Evolutionary conservation across 2,329 filamentous ascomycete species (phyloP).

Genomic region (Colletotrichum tamarilloi): DNA sequence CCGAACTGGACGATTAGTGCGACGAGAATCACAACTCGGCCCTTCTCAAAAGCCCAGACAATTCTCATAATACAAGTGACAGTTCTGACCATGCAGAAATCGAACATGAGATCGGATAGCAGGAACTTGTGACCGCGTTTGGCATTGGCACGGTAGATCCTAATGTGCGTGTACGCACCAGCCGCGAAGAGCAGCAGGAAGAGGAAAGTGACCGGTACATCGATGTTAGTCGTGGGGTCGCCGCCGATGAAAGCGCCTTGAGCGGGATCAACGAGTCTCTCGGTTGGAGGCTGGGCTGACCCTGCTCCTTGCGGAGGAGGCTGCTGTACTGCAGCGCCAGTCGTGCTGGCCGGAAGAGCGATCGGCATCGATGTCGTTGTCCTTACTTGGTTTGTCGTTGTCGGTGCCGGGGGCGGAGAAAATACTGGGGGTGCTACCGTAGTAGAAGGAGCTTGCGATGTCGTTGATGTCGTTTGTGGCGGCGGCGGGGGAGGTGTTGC

Average conservation of each 20-base stretch:
- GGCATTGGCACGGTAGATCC: conserved; percentile 42
- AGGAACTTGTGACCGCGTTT: conserved; percentile 51
- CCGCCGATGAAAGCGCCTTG: conserved; percentile 26
- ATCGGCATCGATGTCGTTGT: not conserved
- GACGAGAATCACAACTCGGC: conserved; percentile 45
- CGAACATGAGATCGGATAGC: conserved; percentile 50
- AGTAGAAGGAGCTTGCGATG: not conserved
- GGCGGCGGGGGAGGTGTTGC: not conserved
- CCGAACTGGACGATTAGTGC: conserved; percentile 50
- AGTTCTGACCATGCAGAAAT: conserved; percentile 50
- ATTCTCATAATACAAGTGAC: conserved; percentile 49
- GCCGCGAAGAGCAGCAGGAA: conserved; percentile 42
- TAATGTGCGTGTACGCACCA: conserved; percentile 41
- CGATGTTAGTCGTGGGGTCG: conserved; percentile 30
- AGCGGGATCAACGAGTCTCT: conserved; percentile 21
- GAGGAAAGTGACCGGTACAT: conserved; percentile 40
- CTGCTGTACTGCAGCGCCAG: not conserved
- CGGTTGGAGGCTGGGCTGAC: not conserved
- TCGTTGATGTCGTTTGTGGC: not conserved
- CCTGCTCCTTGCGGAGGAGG: not conserved
- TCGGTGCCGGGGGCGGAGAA: not conserved
- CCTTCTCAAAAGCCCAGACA: conserved; percentile 44
- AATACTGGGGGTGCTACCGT: not conserved
- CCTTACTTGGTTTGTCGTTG: not conserved
- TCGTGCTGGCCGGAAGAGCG: conserved; percentile 26